Evolutionary conservation across 2,329 filamentous ascomycete genomes (phyloP).

Genomic region (Colletotrichum theobromicola): DNA sequence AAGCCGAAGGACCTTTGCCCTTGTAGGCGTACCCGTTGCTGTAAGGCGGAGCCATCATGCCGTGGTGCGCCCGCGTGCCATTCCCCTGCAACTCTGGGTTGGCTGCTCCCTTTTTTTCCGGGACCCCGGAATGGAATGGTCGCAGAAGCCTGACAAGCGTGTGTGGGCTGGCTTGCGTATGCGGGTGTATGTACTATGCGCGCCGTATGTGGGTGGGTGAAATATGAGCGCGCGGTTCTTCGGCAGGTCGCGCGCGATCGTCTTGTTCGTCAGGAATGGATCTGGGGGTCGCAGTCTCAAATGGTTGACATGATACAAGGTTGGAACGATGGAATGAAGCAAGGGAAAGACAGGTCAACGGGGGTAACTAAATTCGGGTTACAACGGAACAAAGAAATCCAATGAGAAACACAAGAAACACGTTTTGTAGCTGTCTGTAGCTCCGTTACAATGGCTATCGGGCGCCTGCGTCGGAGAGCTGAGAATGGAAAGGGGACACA

Average conservation of each 20-base stretch:
- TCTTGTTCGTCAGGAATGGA: constrained; percentile 1
- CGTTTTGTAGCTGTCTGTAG: neutral
- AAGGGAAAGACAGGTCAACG: neutral
- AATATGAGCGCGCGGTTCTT: neutral
- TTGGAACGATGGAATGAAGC: neutral
- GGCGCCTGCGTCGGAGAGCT: constrained; percentile 6
- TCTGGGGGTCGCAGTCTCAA: neutral
- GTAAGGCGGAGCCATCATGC: constrained; percentile 40
- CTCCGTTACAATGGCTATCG: neutral
- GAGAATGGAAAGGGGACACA: neutral
- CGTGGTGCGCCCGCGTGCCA: constrained; percentile 27
- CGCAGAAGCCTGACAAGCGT: neutral
- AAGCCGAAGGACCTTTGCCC: neutral
- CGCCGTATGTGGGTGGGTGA: neutral
- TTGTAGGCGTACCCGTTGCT: constrained; percentile 31
- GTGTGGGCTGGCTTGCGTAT: constrained; percentile 7
- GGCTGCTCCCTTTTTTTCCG: constrained; percentile 7
- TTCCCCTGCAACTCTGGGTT: constrained; percentile 22
- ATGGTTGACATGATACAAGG: neutral
- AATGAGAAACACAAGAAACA: neutral
- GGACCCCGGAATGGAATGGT: constrained; percentile 10
- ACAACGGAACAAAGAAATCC: neutral
- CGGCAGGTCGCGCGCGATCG: constrained; percentile 10
- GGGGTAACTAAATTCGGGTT: neutral
- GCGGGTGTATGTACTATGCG: neutral